Percentiles rank a stretch among this genome's conserved stretches.
phyloP scores from a whole-genome alignment of 371 early-diverging fungal genomes.

The Dinochytrium kinnereticum region DNA sequence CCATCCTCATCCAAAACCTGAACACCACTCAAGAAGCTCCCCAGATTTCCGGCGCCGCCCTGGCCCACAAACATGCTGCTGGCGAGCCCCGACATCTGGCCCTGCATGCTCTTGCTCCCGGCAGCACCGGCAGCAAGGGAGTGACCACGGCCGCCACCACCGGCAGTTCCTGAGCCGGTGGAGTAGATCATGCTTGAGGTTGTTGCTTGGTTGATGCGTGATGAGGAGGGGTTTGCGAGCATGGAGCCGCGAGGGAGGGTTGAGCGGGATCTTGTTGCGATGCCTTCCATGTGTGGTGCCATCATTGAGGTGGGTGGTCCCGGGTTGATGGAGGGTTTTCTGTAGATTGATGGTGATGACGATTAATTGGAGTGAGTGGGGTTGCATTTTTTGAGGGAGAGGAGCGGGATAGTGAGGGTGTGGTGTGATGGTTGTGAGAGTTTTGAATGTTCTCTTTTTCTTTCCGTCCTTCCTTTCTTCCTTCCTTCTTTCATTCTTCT shows the following conservation, averaged over 20 bases:
- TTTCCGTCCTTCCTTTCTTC: too few relatives aligned
- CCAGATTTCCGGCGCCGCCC: not conserved
- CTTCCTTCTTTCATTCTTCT: too few relatives aligned
- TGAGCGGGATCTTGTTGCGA: not conserved
- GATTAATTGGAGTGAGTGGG: too few relatives aligned
- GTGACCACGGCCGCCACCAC: not conserved
- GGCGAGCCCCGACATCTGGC: not conserved
- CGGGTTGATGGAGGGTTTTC: not conserved
- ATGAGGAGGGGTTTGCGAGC: not conserved
- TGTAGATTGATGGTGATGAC: not conserved
- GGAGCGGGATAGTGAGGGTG: too few relatives aligned
- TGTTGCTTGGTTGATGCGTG: not conserved
- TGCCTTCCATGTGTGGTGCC: not conserved
- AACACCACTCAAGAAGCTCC: slow-evolving; percentile 1
- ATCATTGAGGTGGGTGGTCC: not conserved
- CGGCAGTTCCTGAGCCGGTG: not conserved
- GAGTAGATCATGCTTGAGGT: not conserved
- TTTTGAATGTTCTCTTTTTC: too few relatives aligned
- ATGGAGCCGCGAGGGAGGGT: slow-evolving; percentile 8
- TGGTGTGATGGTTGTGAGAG: too few relatives aligned
- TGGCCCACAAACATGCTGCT: slow-evolving; percentile 22
- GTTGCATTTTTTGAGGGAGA: too few relatives aligned
- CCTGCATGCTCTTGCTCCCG: slow-evolving; percentile 21
- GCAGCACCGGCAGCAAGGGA: not conserved
- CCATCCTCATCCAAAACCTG: slow-evolving; percentile 52